phyloP scores from a whole-genome alignment of 1,284 basidiomycete genomes.

The Leccinum subrobustum region DNA sequence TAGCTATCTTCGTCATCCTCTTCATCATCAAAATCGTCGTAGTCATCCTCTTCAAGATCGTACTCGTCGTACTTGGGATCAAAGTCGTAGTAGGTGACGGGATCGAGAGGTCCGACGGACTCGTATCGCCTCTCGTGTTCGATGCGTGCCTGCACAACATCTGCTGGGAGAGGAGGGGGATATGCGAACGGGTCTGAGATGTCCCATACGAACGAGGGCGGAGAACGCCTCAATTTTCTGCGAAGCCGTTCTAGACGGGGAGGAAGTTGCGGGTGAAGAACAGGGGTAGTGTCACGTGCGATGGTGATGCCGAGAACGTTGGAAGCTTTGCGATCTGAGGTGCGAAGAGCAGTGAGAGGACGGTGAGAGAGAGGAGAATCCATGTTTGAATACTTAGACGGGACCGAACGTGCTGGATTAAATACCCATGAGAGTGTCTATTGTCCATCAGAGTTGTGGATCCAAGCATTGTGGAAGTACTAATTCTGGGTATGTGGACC shows the following conservation, averaged over 20 bases:
- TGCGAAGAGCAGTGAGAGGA: neutral
- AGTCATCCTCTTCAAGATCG: neutral
- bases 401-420: neutral
- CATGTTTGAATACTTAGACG: neutral
- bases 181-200: slow-evolving; percentile 16
- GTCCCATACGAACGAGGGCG: slow-evolving; percentile 19
- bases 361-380: neutral
- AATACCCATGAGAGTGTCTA: neutral
- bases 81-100: neutral
- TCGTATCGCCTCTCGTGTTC: neutral
- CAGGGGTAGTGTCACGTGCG: neutral
- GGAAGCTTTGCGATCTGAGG: neutral
- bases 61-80: neutral
- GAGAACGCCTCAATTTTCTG: neutral
- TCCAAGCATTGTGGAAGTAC: neutral
- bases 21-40: neutral
- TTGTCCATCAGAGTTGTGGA: neutral
- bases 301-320: neutral
- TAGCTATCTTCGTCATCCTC: neutral
- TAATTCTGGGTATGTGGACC: neutral
- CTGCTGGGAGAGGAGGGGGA: neutral
- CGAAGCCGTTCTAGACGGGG: neutral
- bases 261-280: neutral
- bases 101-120: neutral
- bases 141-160: slow-evolving; percentile 5